These are phyloP conservation scores for Metschnikowia santaceciliae DNA, from an alignment of 805 yeast species.

Conservation along the genomic window DNA sequence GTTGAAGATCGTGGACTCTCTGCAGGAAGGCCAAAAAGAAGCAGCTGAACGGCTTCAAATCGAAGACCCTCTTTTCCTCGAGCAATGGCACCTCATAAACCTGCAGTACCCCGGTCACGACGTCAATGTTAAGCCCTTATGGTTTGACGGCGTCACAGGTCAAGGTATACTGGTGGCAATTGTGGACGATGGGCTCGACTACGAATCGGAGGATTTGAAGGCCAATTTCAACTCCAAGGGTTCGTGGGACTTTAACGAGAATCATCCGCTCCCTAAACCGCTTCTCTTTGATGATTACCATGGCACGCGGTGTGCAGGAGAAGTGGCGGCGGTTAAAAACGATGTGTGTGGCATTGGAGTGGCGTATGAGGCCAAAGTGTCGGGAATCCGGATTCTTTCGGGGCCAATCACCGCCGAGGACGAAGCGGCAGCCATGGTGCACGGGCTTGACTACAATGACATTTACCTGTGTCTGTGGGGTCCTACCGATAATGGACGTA, in stretches of 20 bases:
- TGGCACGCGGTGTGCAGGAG: slow-evolving; percentile 98
- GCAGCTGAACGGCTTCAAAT: slow-evolving; percentile 56
- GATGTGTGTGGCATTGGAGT: slow-evolving; percentile 94
- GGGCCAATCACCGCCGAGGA: slow-evolving; percentile 78
- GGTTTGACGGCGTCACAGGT: slow-evolving; percentile 82
- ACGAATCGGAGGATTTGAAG: slow-evolving; percentile 66
- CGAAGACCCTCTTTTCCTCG: slow-evolving; percentile 73
- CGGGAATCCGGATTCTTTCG: slow-evolving; percentile 87
- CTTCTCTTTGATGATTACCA: slow-evolving; percentile 78
- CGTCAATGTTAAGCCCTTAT: slow-evolving; percentile 78
- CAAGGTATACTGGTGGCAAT: slow-evolving; percentile 79
- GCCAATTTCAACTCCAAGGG: slow-evolving; percentile 72
- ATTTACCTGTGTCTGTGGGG: slow-evolving; percentile 99
- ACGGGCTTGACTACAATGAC: slow-evolving; percentile 79
- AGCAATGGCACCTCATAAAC: slow-evolving; percentile 93
- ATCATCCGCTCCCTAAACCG: slow-evolving; percentile 74
- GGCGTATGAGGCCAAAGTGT: slow-evolving; percentile 80
- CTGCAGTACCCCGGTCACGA: slow-evolving; percentile 72
- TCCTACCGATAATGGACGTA: slow-evolving; percentile 86
- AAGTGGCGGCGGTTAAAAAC: slow-evolving; percentile 86
- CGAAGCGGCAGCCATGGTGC: slow-evolving; percentile 85
- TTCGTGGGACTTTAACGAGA: slow-evolving; percentile 90
- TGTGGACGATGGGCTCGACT: slow-evolving; percentile 93
- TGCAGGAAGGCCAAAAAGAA: slow-evolving; percentile 42
- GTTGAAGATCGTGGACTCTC: slow-evolving; percentile 44